Evolutionary conservation across 805 yeast genomes (phyloP).

Genomic region (Myxozyma geophila): DNA sequence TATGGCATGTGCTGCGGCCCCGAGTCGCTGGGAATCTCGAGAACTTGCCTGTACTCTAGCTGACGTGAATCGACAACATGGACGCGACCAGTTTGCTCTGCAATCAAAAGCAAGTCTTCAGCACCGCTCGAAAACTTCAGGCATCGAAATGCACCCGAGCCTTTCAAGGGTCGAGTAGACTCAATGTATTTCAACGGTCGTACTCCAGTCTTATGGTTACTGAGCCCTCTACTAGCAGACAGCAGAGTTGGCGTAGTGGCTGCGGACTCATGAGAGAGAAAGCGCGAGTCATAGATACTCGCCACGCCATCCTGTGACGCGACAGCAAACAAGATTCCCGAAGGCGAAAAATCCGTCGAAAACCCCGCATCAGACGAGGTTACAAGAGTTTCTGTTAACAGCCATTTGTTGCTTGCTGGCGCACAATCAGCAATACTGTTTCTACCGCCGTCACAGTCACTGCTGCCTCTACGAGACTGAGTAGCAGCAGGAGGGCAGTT

Average conservation of each 20-base stretch:
- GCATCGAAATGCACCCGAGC: slow-evolving; percentile 70
- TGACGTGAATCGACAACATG: slow-evolving; percentile 83
- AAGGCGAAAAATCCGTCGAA: slow-evolving; percentile 77
- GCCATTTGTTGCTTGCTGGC: slow-evolving; percentile 40
- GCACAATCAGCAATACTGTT: neutral
- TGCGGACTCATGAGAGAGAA: slow-evolving; percentile 55
- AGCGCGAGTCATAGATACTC: slow-evolving; percentile 75
- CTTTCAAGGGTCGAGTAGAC: slow-evolving; percentile 49
- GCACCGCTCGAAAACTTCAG: slow-evolving; percentile 65
- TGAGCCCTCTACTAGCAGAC: neutral
- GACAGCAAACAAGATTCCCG: slow-evolving; percentile 73
- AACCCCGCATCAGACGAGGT: slow-evolving; percentile 80
- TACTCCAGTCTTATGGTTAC: neutral
- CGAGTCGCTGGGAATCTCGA: slow-evolving; percentile 45
- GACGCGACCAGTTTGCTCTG: slow-evolving; percentile 86
- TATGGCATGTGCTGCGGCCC: neutral
- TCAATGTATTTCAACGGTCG: slow-evolving; percentile 47
- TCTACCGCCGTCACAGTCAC: too few relatives aligned
- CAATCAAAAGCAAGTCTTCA: slow-evolving; percentile 74
- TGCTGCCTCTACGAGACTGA: neutral
- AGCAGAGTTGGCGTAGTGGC: slow-evolving; percentile 32
- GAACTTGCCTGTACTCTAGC: slow-evolving; percentile 73
- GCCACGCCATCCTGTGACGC: slow-evolving; percentile 88
- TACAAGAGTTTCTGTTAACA: slow-evolving; percentile 50
- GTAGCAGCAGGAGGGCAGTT: neutral